Conservation (phyloP, 805 yeast genomes). For the Debaryomyces castellii region DNA sequence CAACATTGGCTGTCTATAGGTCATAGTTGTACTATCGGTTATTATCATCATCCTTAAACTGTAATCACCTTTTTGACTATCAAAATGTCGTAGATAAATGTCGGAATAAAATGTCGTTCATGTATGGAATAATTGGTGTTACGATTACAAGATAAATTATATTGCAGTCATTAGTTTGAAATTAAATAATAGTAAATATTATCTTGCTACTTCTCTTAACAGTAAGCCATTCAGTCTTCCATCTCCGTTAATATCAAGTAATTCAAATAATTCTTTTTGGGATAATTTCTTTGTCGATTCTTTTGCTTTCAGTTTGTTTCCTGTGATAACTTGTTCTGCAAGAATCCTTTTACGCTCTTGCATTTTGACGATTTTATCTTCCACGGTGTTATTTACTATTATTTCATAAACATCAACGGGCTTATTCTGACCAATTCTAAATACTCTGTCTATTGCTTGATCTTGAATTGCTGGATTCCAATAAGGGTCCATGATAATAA, state of each 20-base stretch:
- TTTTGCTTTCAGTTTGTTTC: not conserved
- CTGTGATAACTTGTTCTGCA: conserved; percentile 58
- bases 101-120: not conserved
- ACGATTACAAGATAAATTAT: not conserved
- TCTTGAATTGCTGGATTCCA: conserved; percentile 68
- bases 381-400: conserved; percentile 73
- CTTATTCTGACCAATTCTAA: conserved; percentile 76
- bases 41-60: not conserved
- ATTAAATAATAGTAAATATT: too few species aligned
- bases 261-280: conserved; percentile 4
- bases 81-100: not conserved
- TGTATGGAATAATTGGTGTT: not conserved
- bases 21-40: not conserved
- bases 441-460: conserved; percentile 86
- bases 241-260: not conserved
- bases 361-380: conserved; percentile 76
- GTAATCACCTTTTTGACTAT: not conserved
- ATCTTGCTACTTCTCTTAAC: not conserved
- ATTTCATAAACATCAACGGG: conserved; percentile 71
- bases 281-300: not conserved
- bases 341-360: conserved; percentile 74
- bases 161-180: too few species aligned
- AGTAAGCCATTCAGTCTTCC: not conserved
- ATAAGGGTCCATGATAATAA: conserved; percentile 89
- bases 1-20: not conserved